phyloP scores from a whole-genome alignment of 768 basidiomycete species.

The Imleria badia region DNA sequence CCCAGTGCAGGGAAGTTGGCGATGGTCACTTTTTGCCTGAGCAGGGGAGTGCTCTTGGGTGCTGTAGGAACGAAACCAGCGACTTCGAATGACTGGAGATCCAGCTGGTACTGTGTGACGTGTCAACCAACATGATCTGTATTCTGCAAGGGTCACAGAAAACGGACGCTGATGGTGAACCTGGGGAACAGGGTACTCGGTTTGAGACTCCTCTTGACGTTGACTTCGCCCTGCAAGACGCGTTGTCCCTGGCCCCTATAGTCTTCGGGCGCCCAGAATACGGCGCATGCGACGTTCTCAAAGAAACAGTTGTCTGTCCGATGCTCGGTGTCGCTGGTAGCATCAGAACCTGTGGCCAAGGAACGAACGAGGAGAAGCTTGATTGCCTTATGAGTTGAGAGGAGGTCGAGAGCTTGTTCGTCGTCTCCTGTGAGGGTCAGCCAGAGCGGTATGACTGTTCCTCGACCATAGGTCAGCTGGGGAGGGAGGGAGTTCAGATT shows the following conservation, averaged over 20 bases:
- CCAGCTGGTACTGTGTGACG: constrained; percentile 40
- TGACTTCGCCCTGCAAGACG: constrained; percentile 50
- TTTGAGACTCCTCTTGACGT: constrained; percentile 45
- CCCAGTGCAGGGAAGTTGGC: constrained; percentile 40
- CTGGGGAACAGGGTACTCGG: constrained; percentile 44
- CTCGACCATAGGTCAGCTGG: constrained; percentile 52
- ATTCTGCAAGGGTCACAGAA: not conserved
- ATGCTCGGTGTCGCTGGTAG: constrained; percentile 38
- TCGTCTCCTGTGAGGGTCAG: constrained; percentile 47
- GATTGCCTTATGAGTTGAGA: constrained; percentile 41
- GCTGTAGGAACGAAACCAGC: constrained; percentile 40
- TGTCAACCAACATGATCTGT: constrained; percentile 14
- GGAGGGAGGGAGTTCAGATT: not conserved
- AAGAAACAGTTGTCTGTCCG: constrained; percentile 49
- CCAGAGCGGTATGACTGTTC: constrained; percentile 49
- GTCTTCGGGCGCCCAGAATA: constrained; percentile 43
- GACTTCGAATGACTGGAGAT: constrained; percentile 42
- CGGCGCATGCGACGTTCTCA: constrained; percentile 41
- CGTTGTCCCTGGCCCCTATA: constrained; percentile 33
- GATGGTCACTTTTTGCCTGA: constrained; percentile 42
- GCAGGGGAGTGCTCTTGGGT: constrained; percentile 29
- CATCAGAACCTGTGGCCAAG: constrained; percentile 48
- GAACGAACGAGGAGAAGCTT: constrained; percentile 46
- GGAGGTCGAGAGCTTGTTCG: constrained; percentile 48
- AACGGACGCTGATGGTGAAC: constrained; percentile 48